Base-by-base conservation (phyloP, 441 rosid genomes). In the Populus hybrid region DNA sequence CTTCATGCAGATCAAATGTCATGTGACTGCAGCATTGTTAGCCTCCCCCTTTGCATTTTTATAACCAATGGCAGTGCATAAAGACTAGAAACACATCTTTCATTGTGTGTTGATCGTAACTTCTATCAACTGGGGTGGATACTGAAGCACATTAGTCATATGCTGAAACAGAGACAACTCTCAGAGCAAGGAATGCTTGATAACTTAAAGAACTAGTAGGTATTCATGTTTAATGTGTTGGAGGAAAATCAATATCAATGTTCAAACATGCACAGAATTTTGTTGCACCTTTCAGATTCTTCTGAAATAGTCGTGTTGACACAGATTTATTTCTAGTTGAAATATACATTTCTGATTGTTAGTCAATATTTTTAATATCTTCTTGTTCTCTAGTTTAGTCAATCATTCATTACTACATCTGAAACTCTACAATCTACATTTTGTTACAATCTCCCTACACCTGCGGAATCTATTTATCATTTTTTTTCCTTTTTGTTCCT, bases 21-120 rank as follows among this genome's bases (percentile, higher is more conserved):
- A 46, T 14, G 57, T 46, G 57, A 46, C 57, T 14, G 57, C 20
- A 46, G 57, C 18, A 46, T 30, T 18, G 24, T 66, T 16, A 10
- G 14, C 42, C 71, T 67, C 10, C 18, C 21, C 24, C 0, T 40
- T 3, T 24, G 20, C 32, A 38, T 26, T 38, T 40, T 77, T 46
- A 32, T 28, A 30, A 78, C 26, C 7, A 5, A 70, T 38, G 38
- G 23, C 65, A 57, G 71, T 30, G 23, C 40, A 34, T 32, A 20
- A 53, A 53, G 71, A 72, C 36, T 20, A 36, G 23, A 18, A 79
- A 74, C 36, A 18, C 57, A 78, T n/a, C 65, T 59, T 35, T 32
- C 61, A 16, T 20, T 20, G 70, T 35, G 23, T 23, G 69, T 20
- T 40, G n/a, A 32, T 30, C 34, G 6, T 30, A 28, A 64, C 53